phyloP scores from a whole-genome alignment of 768 basidiomycete species.

The Vishniacozyma victoriae region DNA sequence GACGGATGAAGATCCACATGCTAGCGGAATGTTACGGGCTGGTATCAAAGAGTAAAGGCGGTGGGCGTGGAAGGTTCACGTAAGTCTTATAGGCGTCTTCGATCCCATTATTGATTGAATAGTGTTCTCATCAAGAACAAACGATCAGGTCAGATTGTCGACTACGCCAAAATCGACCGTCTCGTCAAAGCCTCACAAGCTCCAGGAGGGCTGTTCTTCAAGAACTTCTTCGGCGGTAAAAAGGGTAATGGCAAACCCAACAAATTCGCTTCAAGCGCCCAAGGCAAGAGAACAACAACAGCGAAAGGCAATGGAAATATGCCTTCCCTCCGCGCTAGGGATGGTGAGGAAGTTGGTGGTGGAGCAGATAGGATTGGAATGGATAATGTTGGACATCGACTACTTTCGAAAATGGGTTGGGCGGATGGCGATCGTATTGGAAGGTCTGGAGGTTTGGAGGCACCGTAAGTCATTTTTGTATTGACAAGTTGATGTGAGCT shows the following conservation, averaged over 20 bases:
- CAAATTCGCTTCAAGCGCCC: no score
- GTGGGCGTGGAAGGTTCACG: constrained; percentile 66
- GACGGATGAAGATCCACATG: constrained; percentile 69
- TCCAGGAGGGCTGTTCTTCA: constrained; percentile 40
- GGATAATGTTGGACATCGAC: constrained; percentile 76
- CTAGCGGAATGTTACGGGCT: constrained; percentile 72
- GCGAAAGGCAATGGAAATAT: constrained; percentile 18
- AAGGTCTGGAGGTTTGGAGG: constrained; percentile 58
- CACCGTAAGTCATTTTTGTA: constrained; percentile 49
- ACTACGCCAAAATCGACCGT: constrained; percentile 59
- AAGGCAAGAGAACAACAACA: constrained; percentile 17
- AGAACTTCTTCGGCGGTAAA: constrained; percentile 43
- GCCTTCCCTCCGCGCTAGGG: constrained; percentile 56
- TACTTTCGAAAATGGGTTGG: constrained; percentile 87
- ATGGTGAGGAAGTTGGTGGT: constrained; percentile 84
- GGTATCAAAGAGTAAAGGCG: constrained; percentile 67
- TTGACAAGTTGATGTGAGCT: constrained; percentile 4
- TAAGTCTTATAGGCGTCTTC: constrained; percentile 23
- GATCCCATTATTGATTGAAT: not conserved
- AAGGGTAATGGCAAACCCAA: constrained; percentile 39
- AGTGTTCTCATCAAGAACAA: constrained; percentile 64
- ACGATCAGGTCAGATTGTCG: constrained; percentile 54
- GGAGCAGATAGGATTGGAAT: constrained; percentile 73
- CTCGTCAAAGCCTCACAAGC: constrained; percentile 42
- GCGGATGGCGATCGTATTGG: constrained; percentile 74